phyloP scores from a whole-genome alignment of 306 rosid genomes.

The Styphnolobium japonicum region DNA sequence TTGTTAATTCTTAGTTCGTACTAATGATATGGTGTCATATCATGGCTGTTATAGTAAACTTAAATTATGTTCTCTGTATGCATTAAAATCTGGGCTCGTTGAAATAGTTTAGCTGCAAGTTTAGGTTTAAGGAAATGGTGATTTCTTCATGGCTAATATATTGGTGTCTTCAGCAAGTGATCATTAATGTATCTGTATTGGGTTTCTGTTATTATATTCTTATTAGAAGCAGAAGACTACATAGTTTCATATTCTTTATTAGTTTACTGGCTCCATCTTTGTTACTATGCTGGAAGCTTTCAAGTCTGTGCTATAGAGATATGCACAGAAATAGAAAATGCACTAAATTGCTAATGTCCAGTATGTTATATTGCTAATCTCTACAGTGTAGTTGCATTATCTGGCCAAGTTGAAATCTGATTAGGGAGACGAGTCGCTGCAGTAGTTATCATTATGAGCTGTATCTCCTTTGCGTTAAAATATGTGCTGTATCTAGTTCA shows the following conservation, averaged over 20 bases:
- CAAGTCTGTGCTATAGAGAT: background rate
- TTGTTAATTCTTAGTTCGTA: background rate
- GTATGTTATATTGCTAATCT: constrained; percentile 15
- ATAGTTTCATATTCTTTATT: background rate
- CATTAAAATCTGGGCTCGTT: background rate
- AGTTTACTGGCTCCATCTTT: background rate
- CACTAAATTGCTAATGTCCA: background rate
- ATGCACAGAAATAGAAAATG: background rate
- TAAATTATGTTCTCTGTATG: background rate
- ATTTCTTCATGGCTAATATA: background rate
- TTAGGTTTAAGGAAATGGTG: background rate
- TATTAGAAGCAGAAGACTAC: background rate
- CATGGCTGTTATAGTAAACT: background rate
- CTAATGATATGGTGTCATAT: background rate
- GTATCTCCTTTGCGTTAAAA: background rate
- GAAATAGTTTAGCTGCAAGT: background rate
- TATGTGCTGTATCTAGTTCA: constrained; percentile 16
- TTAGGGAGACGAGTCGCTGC: background rate
- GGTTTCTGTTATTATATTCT: background rate
- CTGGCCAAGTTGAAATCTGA: background rate
- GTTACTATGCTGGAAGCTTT: background rate
- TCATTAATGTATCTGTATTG: background rate
- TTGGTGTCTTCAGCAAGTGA: background rate
- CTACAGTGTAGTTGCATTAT: constrained; percentile 1
- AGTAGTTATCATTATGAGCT: background rate